A percentile compares a stretch with the other conserved stretches of the same genome.
Conservation (phyloP, 441 rosid species). For the Euphorbia celastroides region DNA sequence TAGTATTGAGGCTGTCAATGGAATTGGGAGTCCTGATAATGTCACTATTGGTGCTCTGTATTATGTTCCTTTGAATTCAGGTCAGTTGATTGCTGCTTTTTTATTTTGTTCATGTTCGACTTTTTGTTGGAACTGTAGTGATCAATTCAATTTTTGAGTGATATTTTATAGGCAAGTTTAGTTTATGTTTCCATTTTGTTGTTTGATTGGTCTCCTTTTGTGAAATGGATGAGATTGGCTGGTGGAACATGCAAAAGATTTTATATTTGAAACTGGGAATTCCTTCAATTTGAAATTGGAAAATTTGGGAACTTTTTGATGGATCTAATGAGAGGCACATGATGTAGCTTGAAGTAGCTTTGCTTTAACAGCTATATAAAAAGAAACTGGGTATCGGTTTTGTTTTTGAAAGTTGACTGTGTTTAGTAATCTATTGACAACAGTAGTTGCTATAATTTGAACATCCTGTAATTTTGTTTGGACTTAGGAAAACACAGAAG, state of each 20-base stretch:
- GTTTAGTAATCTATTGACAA: background rate
- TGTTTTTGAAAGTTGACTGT: background rate
- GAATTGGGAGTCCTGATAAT: slow-evolving; percentile 73
- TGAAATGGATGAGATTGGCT: background rate
- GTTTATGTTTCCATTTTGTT: no score
- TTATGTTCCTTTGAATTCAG: slow-evolving; percentile 84
- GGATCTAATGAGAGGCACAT: background rate
- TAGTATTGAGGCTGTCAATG: slow-evolving; percentile 68
- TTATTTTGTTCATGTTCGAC: no score
- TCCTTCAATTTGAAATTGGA: background rate
- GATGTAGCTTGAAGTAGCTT: background rate
- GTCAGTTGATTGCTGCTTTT: slow-evolving; percentile 34
- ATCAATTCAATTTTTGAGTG: background rate
- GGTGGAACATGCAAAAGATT: background rate
- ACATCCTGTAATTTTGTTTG: background rate
- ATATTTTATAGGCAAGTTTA: no score
- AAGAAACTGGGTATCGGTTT: background rate
- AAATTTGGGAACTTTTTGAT: background rate
- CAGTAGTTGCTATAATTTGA: background rate
- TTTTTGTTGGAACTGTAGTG: background rate
- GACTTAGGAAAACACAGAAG: background rate
- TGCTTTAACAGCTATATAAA: background rate
- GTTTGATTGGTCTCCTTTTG: background rate
- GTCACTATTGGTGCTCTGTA: slow-evolving; percentile 72
- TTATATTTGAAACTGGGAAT: background rate